Percentiles rank a stretch among this genome's conserved stretches.
Conservation (phyloP, 192 early-diverging fungal genomes). For the Dimargaris xerosporica region DNA sequence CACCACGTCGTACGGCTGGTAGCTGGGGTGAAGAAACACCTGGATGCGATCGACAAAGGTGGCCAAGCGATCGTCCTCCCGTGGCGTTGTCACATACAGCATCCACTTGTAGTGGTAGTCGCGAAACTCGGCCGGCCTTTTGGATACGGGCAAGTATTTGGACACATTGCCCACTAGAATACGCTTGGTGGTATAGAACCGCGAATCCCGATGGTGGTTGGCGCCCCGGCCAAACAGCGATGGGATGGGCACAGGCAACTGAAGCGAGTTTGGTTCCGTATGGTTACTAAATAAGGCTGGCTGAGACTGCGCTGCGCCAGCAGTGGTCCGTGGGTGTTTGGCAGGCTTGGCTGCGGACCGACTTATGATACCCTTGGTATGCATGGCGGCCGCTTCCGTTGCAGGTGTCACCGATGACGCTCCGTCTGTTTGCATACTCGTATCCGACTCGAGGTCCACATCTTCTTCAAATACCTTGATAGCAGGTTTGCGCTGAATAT, state of each 20-base stretch:
- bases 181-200: conserved; percentile 55
- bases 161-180: conserved; percentile 60
- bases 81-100: conserved; percentile 57
- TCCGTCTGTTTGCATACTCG: neutral
- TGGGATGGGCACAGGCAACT: conserved; percentile 15
- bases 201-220: conserved; percentile 31
- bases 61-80: conserved; percentile 26
- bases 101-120: conserved; percentile 81
- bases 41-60: conserved; percentile 66
- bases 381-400: conserved; percentile 21
- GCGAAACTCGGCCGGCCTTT: conserved; percentile 34
- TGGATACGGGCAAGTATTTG: conserved; percentile 42
- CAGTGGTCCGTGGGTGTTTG: neutral
- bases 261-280: neutral
- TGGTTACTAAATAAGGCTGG: neutral
- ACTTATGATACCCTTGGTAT: conserved; percentile 17
- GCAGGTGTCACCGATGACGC: conserved; percentile 19
- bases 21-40: conserved; percentile 80
- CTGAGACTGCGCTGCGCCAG: neutral
- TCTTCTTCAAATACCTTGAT: conserved; percentile 61
- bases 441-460: conserved; percentile 43
- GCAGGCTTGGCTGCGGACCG: conserved; percentile 14
- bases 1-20: conserved; percentile 75
- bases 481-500: conserved; percentile 28
- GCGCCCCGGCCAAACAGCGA: conserved; percentile 17